Conservation (phyloP, 2,329 filamentous ascomycete species). For the Neofusicoccum ribis region DNA sequence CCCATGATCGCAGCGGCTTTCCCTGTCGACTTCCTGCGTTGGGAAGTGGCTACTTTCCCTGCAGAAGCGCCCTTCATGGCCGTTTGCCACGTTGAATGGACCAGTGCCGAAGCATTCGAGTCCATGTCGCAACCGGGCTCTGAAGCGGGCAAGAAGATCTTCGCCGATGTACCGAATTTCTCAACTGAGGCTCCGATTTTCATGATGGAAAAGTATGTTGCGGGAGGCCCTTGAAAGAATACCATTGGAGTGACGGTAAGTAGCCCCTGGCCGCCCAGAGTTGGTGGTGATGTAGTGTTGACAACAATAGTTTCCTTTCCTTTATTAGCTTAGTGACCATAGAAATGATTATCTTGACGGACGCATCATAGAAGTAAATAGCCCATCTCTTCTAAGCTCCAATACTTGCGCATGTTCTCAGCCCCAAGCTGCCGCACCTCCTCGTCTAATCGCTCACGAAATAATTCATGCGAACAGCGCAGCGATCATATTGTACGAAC, state of each 20-base stretch:
- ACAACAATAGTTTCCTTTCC: too few species aligned
- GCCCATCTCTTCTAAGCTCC: slow-evolving; percentile 73
- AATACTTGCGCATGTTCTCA: slow-evolving; percentile 85
- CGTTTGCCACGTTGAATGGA: not conserved
- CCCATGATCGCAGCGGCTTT: not conserved
- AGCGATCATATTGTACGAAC: too few species aligned
- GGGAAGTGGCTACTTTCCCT: not conserved
- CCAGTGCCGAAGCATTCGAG: not conserved
- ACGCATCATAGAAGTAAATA: slow-evolving; percentile 47
- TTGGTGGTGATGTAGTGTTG: too few species aligned
- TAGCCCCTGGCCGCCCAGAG: too few species aligned
- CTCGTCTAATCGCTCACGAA: slow-evolving; percentile 59
- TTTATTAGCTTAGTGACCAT: too few species aligned
- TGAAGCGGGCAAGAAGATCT: not conserved
- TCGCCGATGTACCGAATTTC: not conserved
- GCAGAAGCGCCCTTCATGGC: not conserved
- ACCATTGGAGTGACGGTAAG: too few species aligned
- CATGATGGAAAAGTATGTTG: not conserved
- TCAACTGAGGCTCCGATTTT: not conserved
- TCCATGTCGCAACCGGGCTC: not conserved
- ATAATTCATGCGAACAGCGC: too few species aligned
- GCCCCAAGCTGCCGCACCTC: slow-evolving; percentile 78
- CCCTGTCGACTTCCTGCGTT: not conserved
- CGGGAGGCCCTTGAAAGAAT: not conserved
- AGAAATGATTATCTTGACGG: too few species aligned